These are phyloP conservation scores for Podospora pseudocomata DNA, from an alignment of 495 filamentous ascomycete genomes.

Conservation along the genomic window DNA sequence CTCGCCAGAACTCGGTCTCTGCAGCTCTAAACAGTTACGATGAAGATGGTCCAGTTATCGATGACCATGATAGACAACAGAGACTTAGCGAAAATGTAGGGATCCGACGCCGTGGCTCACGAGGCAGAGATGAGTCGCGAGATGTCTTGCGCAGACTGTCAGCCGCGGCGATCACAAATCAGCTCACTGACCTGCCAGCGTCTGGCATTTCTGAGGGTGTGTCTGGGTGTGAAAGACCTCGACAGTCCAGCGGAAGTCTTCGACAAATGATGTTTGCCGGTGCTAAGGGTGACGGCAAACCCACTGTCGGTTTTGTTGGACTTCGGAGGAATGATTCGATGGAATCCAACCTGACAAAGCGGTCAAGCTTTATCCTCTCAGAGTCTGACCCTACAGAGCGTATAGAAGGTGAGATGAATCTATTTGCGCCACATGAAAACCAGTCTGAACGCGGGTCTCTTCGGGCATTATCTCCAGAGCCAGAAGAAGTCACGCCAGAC, in stretches of 20 bases:
- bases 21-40: background rate
- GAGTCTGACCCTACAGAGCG: constrained; percentile 55
- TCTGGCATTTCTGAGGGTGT: background rate
- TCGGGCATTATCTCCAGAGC: constrained; percentile 44
- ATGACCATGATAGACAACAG: background rate
- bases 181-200: constrained; percentile 29
- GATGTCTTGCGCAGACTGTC: constrained; percentile 63
- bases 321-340: constrained; percentile 33
- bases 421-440: constrained; percentile 52
- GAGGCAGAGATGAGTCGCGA: constrained; percentile 54
- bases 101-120: background rate
- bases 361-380: constrained; percentile 41
- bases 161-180: constrained; percentile 56
- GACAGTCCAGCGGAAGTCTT: constrained; percentile 13
- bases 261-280: constrained; percentile 19
- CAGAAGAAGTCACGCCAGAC: constrained; percentile 32
- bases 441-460: constrained; percentile 52
- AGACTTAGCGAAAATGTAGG: background rate
- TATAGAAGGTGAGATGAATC: constrained; percentile 51
- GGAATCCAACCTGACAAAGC: constrained; percentile 40
- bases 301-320: constrained; percentile 41
- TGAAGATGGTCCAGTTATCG: background rate
- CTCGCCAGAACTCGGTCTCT: constrained; percentile 1
- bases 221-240: constrained; percentile 3
- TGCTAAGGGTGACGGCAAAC: constrained; percentile 31